Conservation (phyloP, 768 basidiomycete species). For the Suillus variegatus region DNA sequence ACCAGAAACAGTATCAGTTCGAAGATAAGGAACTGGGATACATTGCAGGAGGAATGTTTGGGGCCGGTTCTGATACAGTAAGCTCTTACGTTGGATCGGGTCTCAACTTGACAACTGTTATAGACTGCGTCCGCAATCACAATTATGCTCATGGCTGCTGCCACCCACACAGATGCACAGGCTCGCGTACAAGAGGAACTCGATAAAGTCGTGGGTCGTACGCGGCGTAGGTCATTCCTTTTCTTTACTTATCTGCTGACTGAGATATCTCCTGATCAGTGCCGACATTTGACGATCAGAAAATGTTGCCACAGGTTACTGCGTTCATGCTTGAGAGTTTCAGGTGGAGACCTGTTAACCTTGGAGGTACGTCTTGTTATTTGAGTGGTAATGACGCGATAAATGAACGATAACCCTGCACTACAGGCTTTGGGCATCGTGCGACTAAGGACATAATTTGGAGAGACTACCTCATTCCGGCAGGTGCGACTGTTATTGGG, state of each 20-base stretch:
- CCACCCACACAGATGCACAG: conserved; percentile 51
- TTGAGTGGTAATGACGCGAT: background rate
- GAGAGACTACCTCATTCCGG: conserved; percentile 40
- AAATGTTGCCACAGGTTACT: conserved; percentile 34
- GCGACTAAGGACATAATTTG: conserved; percentile 57
- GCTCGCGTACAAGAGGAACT: conserved; percentile 52
- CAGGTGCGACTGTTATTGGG: conserved; percentile 38
- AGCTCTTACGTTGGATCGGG: conserved; percentile 6
- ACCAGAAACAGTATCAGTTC: conserved; percentile 33
- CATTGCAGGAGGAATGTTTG: conserved; percentile 44
- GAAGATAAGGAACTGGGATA: conserved; percentile 38
- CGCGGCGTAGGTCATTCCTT: conserved; percentile 17
- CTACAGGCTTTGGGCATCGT: conserved; percentile 57
- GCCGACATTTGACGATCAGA: conserved; percentile 37
- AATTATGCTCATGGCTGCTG: conserved; percentile 55
- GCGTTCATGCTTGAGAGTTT: conserved; percentile 39
- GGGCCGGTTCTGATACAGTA: conserved; percentile 44
- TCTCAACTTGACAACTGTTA: background rate
- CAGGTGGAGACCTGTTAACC: conserved; percentile 39
- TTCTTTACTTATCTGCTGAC: background rate
- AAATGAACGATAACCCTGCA: conserved; percentile 10
- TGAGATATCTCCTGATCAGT: conserved; percentile 20
- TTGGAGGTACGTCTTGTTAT: conserved; percentile 22
- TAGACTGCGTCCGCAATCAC: conserved; percentile 50
- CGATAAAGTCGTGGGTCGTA: conserved; percentile 49